phyloP scores from a whole-genome alignment of 129 eudicot species.

The Lonicera japonica region DNA sequence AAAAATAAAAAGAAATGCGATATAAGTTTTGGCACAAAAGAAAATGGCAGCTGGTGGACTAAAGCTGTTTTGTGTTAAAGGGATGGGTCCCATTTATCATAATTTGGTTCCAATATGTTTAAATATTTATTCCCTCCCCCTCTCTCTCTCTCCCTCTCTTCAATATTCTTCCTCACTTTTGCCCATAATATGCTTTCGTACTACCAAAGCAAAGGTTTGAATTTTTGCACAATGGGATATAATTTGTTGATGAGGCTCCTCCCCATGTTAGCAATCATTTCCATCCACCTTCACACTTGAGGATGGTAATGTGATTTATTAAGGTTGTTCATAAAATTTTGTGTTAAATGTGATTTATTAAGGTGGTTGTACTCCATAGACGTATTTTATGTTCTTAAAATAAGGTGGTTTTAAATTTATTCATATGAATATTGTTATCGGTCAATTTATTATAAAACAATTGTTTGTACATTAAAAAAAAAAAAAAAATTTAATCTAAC shows the following conservation, averaged over 20 bases:
- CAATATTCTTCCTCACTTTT: neutral
- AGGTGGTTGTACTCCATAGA: too few species aligned
- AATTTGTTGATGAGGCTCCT: neutral
- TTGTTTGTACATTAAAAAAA: too few species aligned
- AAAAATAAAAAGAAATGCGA: neutral
- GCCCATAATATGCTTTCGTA: slow-evolving; percentile 18
- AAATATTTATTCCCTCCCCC: too few species aligned
- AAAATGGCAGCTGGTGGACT: slow-evolving; percentile 7
- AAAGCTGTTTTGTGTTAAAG: slow-evolving; percentile 14
- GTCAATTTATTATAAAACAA: too few species aligned
- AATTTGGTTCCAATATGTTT: neutral
- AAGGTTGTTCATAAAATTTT: too few species aligned
- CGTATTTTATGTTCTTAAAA: too few species aligned
- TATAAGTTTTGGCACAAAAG: neutral
- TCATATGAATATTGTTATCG: too few species aligned
- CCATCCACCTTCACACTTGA: neutral
- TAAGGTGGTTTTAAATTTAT: too few species aligned
- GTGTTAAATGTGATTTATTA: too few species aligned
- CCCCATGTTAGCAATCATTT: slow-evolving; percentile 12
- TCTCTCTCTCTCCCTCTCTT: neutral
- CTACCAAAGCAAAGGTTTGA: slow-evolving; percentile 16
- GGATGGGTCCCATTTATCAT: slow-evolving; percentile 8
- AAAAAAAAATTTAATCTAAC: too few species aligned
- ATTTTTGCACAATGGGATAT: neutral
- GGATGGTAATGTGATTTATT: neutral